Percentiles rank a stretch among this genome's conserved stretches.
Evolutionary conservation across 371 early-diverging fungal species (phyloP).

Genomic region (Polyrhizophydium stewartii): DNA sequence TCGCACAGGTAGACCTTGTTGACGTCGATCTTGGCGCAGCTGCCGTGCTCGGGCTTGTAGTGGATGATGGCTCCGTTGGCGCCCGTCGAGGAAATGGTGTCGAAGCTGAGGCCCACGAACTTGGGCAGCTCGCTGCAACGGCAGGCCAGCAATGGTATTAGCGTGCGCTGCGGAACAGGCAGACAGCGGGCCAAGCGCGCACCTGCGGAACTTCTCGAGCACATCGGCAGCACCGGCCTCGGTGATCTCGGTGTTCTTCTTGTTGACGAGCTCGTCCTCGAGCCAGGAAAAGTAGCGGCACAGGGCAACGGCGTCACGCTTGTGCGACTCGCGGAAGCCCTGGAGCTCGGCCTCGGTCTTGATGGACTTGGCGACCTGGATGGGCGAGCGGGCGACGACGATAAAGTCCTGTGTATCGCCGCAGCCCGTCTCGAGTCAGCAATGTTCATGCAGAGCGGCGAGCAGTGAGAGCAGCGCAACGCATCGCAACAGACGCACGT

Average conservation of each 20-base stretch:
- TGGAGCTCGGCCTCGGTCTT: constrained; percentile 90
- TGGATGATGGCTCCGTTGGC: constrained; percentile 98
- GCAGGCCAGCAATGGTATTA: background rate
- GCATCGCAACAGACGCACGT: constrained; percentile 19
- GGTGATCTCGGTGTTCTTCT: constrained; percentile 39
- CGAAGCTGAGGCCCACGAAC: constrained; percentile 92
- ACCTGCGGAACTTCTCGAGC: constrained; percentile 64
- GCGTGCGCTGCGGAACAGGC: background rate
- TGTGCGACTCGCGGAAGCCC: constrained; percentile 92
- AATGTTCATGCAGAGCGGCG: too few species aligned
- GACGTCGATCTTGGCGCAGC: constrained; percentile 60
- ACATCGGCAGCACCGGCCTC: constrained; percentile 75
- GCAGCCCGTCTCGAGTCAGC: too few species aligned
- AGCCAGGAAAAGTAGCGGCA: constrained; percentile 92
- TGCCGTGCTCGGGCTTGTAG: constrained; percentile 84
- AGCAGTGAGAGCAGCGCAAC: too few species aligned
- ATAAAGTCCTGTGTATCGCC: constrained; percentile 10
- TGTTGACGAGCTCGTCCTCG: constrained; percentile 72
- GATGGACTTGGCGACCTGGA: constrained; percentile 80
- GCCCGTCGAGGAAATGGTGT: constrained; percentile 95
- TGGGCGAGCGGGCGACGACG: constrained; percentile 57
- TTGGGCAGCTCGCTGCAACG: constrained; percentile 51
- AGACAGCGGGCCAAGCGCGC: background rate
- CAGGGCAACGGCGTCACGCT: constrained; percentile 93
- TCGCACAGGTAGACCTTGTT: constrained; percentile 92